Base-by-base conservation (phyloP, 257 asterid species). In the Leptodermis oblonga region DNA sequence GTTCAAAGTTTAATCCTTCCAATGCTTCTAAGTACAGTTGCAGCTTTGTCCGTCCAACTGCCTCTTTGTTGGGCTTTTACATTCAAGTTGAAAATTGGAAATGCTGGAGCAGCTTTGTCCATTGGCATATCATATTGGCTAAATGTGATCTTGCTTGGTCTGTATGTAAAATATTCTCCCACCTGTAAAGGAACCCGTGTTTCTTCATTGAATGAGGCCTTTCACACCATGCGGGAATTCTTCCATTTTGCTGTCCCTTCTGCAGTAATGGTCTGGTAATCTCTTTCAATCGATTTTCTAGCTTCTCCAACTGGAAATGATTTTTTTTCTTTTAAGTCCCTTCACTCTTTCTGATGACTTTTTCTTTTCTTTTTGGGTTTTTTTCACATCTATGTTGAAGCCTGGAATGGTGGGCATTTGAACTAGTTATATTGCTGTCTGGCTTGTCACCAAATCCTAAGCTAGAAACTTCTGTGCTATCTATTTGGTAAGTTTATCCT, bases 221-320 rank as follows among this genome's bases (percentile, higher is more conserved):
- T 88, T 49, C 59, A 26, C 0, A 70, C 81, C 20, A 30, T 81
- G 36, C 74, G 77, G 73, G 93, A 92, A 61, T 90, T 90, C 81
- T 81, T 84, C 71, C 83, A 55, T 39, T 79, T 90, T 77, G 91
- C 93, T n/a, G 58, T 92, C 59, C 97, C 98, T 12, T 88, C 96
- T 52, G 83, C 94, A 56, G 83, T 80, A 3, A 92, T 92, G 98
- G 89, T 88, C 67, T 92, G 98, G 98, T 92, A 85, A 80, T 59
- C 60, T 39, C 28, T 3, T 30, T 55, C 25, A 34, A 3, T 20
- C 22, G 34, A 6, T 22, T 48, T 67, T 23, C 42, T 5, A 17
- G 3, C 53, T 31, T 52, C 36, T 55, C 37, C 53, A 23, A 14
- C 11, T 37, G 15, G 25, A 18, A 26, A 31, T 6, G 48, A 20